Evolutionary conservation across 495 filamentous ascomycete species (phyloP), one percentile per base, ranked within the genome.

Genomic region (Talaromyces trachyspermus): DNA sequence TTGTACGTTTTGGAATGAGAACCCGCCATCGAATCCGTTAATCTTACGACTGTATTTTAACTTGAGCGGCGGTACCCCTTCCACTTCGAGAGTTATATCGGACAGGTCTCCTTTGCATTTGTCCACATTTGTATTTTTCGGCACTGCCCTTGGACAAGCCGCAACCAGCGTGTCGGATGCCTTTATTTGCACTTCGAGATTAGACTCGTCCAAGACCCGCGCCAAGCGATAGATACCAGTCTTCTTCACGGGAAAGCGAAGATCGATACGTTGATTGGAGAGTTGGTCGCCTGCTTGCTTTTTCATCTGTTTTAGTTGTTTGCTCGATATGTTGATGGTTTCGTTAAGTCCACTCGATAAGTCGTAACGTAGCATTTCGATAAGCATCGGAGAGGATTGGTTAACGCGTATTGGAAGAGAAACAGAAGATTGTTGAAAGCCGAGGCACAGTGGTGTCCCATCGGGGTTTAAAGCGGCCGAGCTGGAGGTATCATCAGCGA

Each of bases 331-430:
- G 32, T 75, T 80, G 48, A 96, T 80, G 0, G 80, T 80, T 64
- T 97, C 91, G 46, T 86, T 85, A 37, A 70, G 62, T 39, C 83
- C 83, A 0, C 82, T 86, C 17, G 91, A 81, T 10, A 95, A 72
- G 61, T 98, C 92, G 27, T 86, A 77, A 24, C 90, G 84, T 12
- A 88, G 54, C 18, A 98, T 69, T 60, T 98, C 89, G 43, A 98
- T 86, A 29, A 85, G 68, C 53, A 89, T 79, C 0, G 92, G 92
- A 29, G 81, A 78, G 1, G 94, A 95, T 52, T 95, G 88, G 60
- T 98, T 97, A 68, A 96, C 85, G 49, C 76, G 85, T 25, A 98
- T 85, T 3, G 90, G 92, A n/a, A 98, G 69, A 42, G 74, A 63
- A 30, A 82, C 76, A 2, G 74, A 64, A 23, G 72, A 73, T 42